phyloP scores from a whole-genome alignment of 129 eudicot species.

The Glebionis coronaria region DNA sequence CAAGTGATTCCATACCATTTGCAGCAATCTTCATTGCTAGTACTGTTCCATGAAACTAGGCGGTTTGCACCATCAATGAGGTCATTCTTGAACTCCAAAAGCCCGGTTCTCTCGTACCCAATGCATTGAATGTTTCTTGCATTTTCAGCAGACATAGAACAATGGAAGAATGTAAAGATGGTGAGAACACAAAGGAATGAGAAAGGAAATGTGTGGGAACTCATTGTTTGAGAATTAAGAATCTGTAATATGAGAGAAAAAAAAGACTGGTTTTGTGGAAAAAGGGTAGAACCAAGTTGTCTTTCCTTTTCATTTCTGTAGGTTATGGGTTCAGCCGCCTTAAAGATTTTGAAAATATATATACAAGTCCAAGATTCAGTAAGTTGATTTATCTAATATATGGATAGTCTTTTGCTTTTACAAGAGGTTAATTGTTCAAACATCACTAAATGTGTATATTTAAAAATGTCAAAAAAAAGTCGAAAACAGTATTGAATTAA shows the following conservation, averaged over 20 bases:
- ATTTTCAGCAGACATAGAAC: not conserved
- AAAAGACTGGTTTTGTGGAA: no score
- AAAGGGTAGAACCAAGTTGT: no score
- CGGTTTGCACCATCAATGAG: conserved; percentile 25
- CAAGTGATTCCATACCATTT: conserved; percentile 36
- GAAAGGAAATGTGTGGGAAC: conserved; percentile 20
- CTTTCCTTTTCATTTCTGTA: no score
- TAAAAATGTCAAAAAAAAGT: no score
- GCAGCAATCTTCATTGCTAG: conserved; percentile 34
- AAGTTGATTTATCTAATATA: no score
- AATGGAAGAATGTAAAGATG: conserved; percentile 20
- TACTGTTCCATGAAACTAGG: conserved; percentile 36
- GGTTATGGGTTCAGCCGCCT: no score
- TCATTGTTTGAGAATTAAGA: conserved; percentile 20
- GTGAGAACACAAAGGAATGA: conserved; percentile 22
- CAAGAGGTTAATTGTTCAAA: no score
- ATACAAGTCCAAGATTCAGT: no score
- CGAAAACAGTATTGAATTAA: no score
- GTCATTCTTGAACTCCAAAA: conserved; percentile 23
- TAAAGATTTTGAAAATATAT: no score
- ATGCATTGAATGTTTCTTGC: conserved; percentile 17
- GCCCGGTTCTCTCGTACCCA: conserved; percentile 23
- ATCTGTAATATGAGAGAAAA: conserved; percentile 1
- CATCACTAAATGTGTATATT: no score
- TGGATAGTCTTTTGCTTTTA: no score